Evolutionary conservation across 148 eudicot species (phyloP).

Genomic region (Arbutus unedo): DNA sequence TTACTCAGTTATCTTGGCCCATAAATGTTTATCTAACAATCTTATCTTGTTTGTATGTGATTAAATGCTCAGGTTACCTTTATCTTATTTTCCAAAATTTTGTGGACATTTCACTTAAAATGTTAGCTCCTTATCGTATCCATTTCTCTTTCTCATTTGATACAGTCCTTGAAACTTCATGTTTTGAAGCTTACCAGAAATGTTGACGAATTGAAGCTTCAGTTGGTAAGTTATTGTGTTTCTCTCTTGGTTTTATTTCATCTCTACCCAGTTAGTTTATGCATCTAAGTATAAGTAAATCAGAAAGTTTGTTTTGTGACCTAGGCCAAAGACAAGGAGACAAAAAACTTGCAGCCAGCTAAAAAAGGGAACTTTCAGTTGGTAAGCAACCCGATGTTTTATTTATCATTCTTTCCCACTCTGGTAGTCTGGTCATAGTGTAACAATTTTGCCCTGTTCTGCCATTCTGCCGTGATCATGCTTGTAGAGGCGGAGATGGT

Average conservation of each 20-base stretch:
- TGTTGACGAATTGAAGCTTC: constrained; percentile 56
- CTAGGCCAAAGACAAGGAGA: constrained; percentile 61
- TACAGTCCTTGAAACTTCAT: constrained; percentile 93
- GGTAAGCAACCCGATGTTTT: constrained; percentile 33
- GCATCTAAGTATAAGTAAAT: constrained; percentile 10
- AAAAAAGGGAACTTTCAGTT: constrained; percentile 30
- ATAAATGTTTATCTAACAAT: not conserved
- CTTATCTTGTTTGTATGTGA: not conserved
- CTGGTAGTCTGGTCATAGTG: not conserved
- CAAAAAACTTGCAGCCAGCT: constrained; percentile 23
- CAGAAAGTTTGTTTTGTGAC: constrained; percentile 18
- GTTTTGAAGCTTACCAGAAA: constrained; percentile 73
- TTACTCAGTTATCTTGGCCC: not conserved
- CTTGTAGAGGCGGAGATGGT: constrained; percentile 10
- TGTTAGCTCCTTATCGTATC: not conserved
- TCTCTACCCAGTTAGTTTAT: not conserved
- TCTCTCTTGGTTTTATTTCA: constrained; percentile 10
- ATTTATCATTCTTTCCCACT: constrained; percentile 4
- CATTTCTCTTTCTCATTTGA: constrained; percentile 22
- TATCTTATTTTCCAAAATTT: not conserved
- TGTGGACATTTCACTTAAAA: not conserved
- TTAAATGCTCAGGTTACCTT: not conserved
- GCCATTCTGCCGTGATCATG: constrained; percentile 19
- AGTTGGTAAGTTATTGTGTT: constrained; percentile 57
- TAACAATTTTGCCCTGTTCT: not conserved